phyloP scores from a whole-genome alignment of 108 stramenopile species.

The Parietichytrium sp. region DNA sequence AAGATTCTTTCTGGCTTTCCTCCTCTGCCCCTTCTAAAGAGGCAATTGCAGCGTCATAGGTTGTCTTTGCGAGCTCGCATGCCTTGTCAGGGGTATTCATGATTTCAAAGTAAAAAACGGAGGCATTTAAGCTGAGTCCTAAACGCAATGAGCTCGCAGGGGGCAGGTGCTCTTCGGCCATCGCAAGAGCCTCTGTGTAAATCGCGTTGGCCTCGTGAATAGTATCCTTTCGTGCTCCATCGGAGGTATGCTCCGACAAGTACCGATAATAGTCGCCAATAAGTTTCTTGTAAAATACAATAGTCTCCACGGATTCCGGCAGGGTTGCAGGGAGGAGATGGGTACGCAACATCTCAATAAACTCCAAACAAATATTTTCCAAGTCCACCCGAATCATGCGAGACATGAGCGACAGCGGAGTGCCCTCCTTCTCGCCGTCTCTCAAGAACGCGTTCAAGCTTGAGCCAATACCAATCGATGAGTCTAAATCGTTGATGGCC shows the following conservation, averaged over 20 bases:
- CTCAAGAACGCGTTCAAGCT: not conserved
- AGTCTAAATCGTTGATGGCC: not conserved
- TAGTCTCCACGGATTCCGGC: not conserved
- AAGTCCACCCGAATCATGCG: not conserved
- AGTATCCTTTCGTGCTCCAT: not conserved
- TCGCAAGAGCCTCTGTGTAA: constrained; percentile 6
- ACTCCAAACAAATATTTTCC: not conserved
- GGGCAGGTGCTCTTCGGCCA: not conserved
- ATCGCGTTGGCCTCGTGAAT: not conserved
- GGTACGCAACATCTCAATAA: not conserved
- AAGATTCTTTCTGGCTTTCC: not conserved
- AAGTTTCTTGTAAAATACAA: constrained; percentile 28
- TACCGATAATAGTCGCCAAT: constrained; percentile 31
- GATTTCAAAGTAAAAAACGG: constrained; percentile 34
- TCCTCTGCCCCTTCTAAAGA: not conserved
- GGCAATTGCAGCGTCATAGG: not conserved
- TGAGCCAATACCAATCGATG: too few species aligned
- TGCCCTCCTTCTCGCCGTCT: not conserved
- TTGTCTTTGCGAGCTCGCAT: constrained; percentile 16
- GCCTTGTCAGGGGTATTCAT: constrained; percentile 33
- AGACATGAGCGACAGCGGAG: not conserved
- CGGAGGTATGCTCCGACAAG: constrained; percentile 17
- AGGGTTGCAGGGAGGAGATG: not conserved
- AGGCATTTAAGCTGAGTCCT: constrained; percentile 15
- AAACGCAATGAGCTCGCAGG: not conserved